Conservation (phyloP, 176 grass and related monocot species). For the Bothriochloa decipiens region DNA sequence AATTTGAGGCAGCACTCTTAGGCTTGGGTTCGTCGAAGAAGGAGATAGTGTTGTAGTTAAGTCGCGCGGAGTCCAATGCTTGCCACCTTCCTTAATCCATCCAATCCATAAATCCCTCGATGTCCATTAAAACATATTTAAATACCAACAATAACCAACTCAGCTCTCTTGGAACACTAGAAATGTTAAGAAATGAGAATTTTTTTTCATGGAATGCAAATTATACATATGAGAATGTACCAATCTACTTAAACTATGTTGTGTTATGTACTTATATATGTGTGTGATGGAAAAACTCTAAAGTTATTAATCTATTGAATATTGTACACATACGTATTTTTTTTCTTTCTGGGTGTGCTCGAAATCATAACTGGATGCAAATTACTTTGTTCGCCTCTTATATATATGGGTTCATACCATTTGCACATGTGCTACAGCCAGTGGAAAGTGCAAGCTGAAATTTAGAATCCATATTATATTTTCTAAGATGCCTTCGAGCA, state of each 20-base stretch:
- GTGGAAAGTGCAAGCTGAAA: not conserved
- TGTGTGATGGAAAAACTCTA: not conserved
- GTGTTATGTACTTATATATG: not conserved
- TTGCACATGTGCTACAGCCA: not conserved
- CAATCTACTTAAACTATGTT: not conserved
- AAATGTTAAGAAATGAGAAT: not conserved
- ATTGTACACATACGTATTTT: not conserved
- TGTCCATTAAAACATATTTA: not conserved
- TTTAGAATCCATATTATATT: too few relatives aligned
- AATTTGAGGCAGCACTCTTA: constrained; percentile 67
- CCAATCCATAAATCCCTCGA: not conserved
- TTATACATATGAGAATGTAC: not conserved
- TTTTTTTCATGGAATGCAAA: not conserved
- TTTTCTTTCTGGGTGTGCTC: not conserved
- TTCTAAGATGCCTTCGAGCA: too few relatives aligned
- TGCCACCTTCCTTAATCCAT: constrained; percentile 23
- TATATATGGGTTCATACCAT: not conserved
- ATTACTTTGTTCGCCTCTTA: not conserved
- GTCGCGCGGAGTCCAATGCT: not conserved
- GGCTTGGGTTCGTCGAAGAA: constrained; percentile 31
- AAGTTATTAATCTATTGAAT: not conserved
- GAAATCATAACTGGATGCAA: not conserved
- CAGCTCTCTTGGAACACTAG: not conserved
- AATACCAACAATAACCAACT: not conserved
- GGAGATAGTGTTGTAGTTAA: constrained; percentile 7